Conservation (phyloP, 2,329 filamentous ascomycete species). For the Cryphonectria parasitica region DNA sequence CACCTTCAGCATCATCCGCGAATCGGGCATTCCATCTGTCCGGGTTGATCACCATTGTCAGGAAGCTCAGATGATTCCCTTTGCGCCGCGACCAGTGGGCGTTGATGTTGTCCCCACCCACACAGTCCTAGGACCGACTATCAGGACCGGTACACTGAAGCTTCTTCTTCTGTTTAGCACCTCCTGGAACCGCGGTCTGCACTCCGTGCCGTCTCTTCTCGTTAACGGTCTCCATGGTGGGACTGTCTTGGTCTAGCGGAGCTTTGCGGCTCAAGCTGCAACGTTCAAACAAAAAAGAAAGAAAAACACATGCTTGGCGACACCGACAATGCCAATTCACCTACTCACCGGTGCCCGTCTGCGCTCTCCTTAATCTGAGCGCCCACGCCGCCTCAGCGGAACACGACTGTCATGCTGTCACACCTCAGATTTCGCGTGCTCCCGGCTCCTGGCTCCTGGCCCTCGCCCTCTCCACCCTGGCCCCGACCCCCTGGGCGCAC, state of each 20-base stretch:
- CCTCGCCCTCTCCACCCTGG: slow-evolving; percentile 4
- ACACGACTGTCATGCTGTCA: slow-evolving; percentile 34
- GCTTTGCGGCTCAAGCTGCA: slow-evolving; percentile 12
- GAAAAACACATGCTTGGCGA: not conserved
- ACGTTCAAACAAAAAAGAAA: not conserved
- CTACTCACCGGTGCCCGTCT: slow-evolving; percentile 32
- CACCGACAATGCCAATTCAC: slow-evolving; percentile 27
- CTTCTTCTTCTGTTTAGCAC: not conserved
- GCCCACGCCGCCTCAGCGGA: slow-evolving; percentile 21
- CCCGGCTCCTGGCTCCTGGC: slow-evolving; percentile 18
- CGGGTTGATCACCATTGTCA: slow-evolving; percentile 2
- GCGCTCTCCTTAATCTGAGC: slow-evolving; percentile 24
- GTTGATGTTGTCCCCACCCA: not conserved
- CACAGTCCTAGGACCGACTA: not conserved
- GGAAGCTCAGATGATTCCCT: slow-evolving; percentile 9
- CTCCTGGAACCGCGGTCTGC: slow-evolving; percentile 4
- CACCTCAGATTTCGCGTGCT: slow-evolving; percentile 35
- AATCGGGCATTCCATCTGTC: not conserved
- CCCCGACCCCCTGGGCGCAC: not conserved
- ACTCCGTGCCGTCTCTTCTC: slow-evolving; percentile 7
- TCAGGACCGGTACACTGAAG: not conserved
- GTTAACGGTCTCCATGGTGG: not conserved
- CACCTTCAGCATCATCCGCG: not conserved
- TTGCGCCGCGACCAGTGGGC: not conserved
- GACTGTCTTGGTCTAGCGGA: slow-evolving; percentile 1